Base-by-base conservation (phyloP, 768 basidiomycete species). In the Naganishia vaughanmartiniae region DNA sequence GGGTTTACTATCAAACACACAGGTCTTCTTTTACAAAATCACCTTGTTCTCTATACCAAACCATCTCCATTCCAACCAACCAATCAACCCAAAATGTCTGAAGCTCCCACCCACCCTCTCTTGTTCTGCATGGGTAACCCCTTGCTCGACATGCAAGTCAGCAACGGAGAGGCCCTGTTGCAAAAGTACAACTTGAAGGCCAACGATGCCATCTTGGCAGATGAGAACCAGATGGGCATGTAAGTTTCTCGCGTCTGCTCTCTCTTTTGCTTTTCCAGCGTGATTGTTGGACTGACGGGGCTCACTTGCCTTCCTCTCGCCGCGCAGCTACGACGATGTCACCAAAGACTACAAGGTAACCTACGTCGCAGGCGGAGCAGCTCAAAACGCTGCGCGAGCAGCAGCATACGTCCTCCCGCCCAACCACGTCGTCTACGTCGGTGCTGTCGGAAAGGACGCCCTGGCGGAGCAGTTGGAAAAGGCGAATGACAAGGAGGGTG, bases 321-420 rank as follows among this genome's bases (percentile, higher is more conserved):
- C 31, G 19, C n/a, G 21, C 73, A 98, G 94, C 80, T 99, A 98
- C 82, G 89, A 90, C 3, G 93, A 98, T 75, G 82, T 97, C 73
- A 87, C 90, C 55, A 86, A 85, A 70, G 85, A 92, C 71, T 78
- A 90, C 81, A 76, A 89, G 71, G 86, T 92, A 65, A 89, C 88
- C 63, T 99, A 93, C 77, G 94, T 98, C 66, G 95, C 96, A 66
- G 96, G 96, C 71, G 96, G 96, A 76, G 95, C 96, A 33, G 88
- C 92, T 33, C 96, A 99, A 82, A 99, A 99, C 78, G 88, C 94
- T 77, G 94, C 95, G 69, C 90, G 96, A 60, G 94, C 89, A 74
- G 96, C 95, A 75, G 93, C 96, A 54, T 99, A 97, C 80, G 84
- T 96, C 60, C 87, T 97, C 45, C 94, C 95, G 1, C 85, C 88